These are phyloP conservation scores for Kodamaea kaohsiungensis DNA, from an alignment of 805 yeast genomes.

Conservation along the genomic window DNA sequence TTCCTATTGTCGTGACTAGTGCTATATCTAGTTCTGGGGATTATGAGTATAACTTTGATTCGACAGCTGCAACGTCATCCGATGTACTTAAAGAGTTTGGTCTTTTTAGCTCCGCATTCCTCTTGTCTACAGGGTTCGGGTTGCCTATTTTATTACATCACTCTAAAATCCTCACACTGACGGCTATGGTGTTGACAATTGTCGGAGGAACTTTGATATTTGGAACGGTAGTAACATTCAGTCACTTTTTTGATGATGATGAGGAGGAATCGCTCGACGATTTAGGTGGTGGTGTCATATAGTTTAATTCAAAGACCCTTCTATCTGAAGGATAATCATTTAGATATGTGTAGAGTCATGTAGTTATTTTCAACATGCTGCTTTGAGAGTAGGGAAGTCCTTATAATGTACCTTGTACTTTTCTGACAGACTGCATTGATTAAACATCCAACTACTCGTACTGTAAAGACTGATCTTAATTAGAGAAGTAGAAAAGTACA, in stretches of 20 bases:
- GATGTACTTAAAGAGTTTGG: conserved; percentile 70
- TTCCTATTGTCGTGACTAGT: conserved; percentile 37
- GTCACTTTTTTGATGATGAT: conserved; percentile 64
- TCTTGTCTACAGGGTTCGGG: conserved; percentile 70
- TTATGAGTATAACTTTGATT: conserved; percentile 46
- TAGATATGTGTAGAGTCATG: neutral
- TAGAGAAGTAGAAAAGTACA: no score
- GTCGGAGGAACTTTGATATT: conserved; percentile 84
- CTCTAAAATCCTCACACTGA: conserved; percentile 63
- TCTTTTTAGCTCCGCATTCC: conserved; percentile 72
- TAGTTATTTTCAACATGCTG: no score
- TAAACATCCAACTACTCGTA: no score
- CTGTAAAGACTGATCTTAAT: no score
- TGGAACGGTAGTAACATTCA: conserved; percentile 79
- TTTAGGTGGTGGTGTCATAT: conserved; percentile 27
- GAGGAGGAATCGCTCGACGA: conserved; percentile 25
- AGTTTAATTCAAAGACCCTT: neutral
- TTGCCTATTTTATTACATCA: conserved; percentile 80
- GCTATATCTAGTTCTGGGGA: conserved; percentile 35
- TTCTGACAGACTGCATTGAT: no score
- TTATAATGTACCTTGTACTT: no score
- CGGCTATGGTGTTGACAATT: conserved; percentile 76
- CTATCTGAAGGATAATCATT: neutral
- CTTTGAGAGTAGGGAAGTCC: no score
- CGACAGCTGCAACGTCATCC: conserved; percentile 24